Base-by-base conservation (phyloP, 495 filamentous ascomycete species). In the Aspergillus diversus region DNA sequence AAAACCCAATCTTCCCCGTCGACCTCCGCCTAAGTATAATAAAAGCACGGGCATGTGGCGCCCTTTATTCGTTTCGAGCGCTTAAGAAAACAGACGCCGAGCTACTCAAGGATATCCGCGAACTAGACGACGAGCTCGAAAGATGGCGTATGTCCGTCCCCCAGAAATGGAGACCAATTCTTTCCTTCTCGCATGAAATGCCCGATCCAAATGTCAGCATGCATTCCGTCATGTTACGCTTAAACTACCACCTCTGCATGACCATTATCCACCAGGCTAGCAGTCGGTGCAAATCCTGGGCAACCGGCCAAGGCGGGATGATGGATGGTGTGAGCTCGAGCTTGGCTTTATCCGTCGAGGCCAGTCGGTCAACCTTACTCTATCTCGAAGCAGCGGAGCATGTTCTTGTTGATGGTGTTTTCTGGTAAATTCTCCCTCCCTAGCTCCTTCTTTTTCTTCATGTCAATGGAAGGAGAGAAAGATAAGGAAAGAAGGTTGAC, bases 161-260 rank as follows among this genome's bases (percentile, higher is more conserved):
- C 1, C 62, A 64, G 5, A 48, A 70, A 33, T 80, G 76, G 71
- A 69, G 81, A 9, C 82, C 81, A 1, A 74, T 74, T 1, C 61
- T 84, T 34, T 81, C 81, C 3, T 71, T 81, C 32, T 72, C 74
- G 0, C 61, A 74, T 4, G 70, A 77, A 39, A 67, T 69, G 0
- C 73, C 73, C 0, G 75, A 77, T 51, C 70, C 71, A 5, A 74
- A 76, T 48, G 66, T 74, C 17, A 75, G 69, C 56, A 78, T 82
- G 70, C 73, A 82, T 31, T 72, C 72, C 1, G 70, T 84, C 50
- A 75, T 83, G 53, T 66, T 83, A 35, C 75, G 80, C 12, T 39
- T 85, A 11, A 81, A 84, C 53, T 85, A 84, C 57, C 81, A 83
- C 48, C 70, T 83, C 37, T 80, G 81, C 58, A 75, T 84, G 69